Base-by-base conservation (phyloP, 306 rosid species). In the Medicago arabica region DNA sequence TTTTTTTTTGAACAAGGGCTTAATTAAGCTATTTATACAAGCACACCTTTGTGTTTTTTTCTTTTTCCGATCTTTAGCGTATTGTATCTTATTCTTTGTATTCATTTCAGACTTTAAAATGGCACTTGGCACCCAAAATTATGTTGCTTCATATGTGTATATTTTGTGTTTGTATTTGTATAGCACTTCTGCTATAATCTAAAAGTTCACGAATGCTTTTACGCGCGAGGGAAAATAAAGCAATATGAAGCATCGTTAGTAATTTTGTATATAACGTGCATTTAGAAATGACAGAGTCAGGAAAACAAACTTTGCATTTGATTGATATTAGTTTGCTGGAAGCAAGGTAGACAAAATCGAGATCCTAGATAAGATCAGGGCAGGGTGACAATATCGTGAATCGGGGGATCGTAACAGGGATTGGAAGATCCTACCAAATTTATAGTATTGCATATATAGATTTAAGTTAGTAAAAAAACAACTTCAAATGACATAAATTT, bases 91-190 rank as follows among this genome's bases (percentile, higher is more conserved):
- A 41, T 11, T 21, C 9, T 43, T 44, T 66, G 71, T 38, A 6
- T 43, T 43, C 54, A 6, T 43, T 67, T 63, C 34, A 44, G 34
- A 38, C 19, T 68, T 46, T 63, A 44, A 36, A 67, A 36, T 67
- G 49, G 19, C 69, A 55, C 55, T 74, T 55, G 36, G 18, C 55
- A 57, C 61, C 16, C 47, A 1, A 2, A 7, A 63, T 8, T 41
- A n/a, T 5, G 57, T 58, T 28, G 53, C 18, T 61, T 44, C 62
- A 9, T 11, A 5, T 13, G 1, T 70, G 28, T 59, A 68, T 75
- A 3, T 60, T n/a, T 16, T 13, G 6, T 31, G 6, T 4, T 31
- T 31, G 6, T 31, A 31, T 4, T 31, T 31, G 34, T 25, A 8
- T 16, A 50, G 31, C 8, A 17, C 10, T 7, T 28, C n/a, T 46